Conservation (phyloP, 225 moss, liverwort and hornwort species). For the Thuidium tamariscinum region DNA sequence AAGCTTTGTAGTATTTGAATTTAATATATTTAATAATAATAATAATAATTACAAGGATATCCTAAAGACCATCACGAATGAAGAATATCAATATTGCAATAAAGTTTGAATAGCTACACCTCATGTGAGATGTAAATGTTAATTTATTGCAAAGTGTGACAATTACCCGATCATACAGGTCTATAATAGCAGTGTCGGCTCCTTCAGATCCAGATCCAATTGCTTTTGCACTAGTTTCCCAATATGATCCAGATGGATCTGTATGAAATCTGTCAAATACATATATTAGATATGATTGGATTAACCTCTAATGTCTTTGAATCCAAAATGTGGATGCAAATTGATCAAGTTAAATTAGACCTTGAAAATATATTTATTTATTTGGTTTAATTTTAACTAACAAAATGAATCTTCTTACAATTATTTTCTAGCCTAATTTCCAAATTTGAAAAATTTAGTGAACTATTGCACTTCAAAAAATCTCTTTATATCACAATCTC, state of each 20-base stretch:
- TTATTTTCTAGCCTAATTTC: fast-evolving
- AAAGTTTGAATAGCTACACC: fast-evolving
- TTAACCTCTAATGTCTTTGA: not conserved
- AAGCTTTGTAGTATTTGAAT: fast-evolving
- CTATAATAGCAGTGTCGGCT: not conserved
- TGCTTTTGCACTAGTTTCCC: not conserved
- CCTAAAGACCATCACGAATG: not conserved
- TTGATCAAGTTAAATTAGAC: not conserved
- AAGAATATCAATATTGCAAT: fast-evolving
- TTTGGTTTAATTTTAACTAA: no score
- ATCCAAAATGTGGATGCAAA: not conserved
- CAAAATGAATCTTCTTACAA: fast-evolving
- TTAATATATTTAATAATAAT: not conserved
- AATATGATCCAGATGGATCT: not conserved
- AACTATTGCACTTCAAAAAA: not conserved
- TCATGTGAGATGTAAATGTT: not conserved
- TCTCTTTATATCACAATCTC: not conserved
- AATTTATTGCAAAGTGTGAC: not conserved
- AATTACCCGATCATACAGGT: not conserved
- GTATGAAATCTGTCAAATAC: not conserved
- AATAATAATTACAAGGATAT: not conserved
- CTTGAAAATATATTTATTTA: no score
- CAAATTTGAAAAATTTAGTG: not conserved
- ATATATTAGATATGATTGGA: not conserved
- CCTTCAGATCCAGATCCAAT: not conserved